Evolutionary conservation across 2,329 filamentous ascomycete genomes (phyloP).

Genomic region (Plenodomus tracheiphilus): DNA sequence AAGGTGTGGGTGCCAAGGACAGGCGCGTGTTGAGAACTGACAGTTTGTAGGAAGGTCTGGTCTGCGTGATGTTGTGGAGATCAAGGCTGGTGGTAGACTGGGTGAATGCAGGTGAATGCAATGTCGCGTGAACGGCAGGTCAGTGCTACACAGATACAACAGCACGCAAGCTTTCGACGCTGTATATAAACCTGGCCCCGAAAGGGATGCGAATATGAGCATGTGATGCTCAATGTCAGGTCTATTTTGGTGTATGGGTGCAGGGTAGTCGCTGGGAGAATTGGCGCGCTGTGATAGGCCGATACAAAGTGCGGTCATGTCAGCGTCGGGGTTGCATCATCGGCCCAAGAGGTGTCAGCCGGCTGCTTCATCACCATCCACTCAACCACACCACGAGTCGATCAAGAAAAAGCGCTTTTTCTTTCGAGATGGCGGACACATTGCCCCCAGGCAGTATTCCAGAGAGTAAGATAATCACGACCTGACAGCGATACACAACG

Average conservation of each 20-base stretch:
- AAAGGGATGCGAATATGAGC: slow-evolving; percentile 10
- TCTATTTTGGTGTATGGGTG: slow-evolving; percentile 8
- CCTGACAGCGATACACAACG: neutral
- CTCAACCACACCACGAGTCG: slow-evolving; percentile 2
- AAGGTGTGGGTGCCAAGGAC: slow-evolving; percentile 1
- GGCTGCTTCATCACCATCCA: neutral
- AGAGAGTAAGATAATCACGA: slow-evolving; percentile 20
- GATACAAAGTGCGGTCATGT: slow-evolving; percentile 2
- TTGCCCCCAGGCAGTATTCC: slow-evolving; percentile 20
- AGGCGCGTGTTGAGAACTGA: slow-evolving; percentile 9
- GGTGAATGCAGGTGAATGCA: slow-evolving; percentile 5
- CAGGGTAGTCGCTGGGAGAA: neutral
- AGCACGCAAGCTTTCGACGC: neutral
- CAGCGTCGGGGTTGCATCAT: slow-evolving; percentile 18
- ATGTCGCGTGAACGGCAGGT: slow-evolving; percentile 1
- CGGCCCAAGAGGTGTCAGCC: neutral
- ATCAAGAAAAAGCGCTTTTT: no score
- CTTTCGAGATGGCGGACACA: slow-evolving; percentile 28
- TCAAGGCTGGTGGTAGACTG: neutral
- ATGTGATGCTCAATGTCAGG: slow-evolving; percentile 2
- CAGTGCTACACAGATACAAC: neutral
- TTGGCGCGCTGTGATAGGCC: slow-evolving; percentile 1
- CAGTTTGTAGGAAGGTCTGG: neutral
- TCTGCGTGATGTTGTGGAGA: neutral
- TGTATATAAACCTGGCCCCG: neutral